phyloP scores from a whole-genome alignment of 2,329 filamentous ascomycete species.

The Epichloe gansuensis region DNA sequence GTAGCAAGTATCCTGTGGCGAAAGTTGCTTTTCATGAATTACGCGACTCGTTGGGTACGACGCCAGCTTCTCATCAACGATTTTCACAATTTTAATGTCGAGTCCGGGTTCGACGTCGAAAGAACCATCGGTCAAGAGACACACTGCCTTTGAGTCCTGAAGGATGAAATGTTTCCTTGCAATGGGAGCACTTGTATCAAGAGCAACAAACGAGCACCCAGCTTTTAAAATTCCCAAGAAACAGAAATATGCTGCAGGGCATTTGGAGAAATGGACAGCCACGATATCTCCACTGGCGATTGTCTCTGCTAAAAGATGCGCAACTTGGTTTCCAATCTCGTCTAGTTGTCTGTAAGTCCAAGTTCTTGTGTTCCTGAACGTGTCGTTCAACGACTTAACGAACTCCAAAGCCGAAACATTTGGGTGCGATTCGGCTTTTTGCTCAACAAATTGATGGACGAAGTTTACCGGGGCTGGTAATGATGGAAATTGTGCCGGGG shows the following conservation, averaged over 20 bases:
- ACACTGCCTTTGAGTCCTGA: constrained; percentile 52
- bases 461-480: constrained; percentile 47
- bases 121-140: constrained; percentile 44
- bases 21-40: constrained; percentile 9
- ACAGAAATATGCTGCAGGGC: constrained; percentile 68
- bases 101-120: not conserved
- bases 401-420: constrained; percentile 63
- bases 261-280: constrained; percentile 73
- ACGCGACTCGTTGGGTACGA: constrained; percentile 8
- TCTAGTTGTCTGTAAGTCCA: constrained; percentile 73
- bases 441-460: constrained; percentile 69
- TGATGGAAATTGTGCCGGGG: constrained; percentile 43
- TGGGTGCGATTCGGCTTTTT: constrained; percentile 41
- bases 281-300: constrained; percentile 49
- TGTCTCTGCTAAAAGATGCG: constrained; percentile 43
- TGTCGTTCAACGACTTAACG: constrained; percentile 40
- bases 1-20: constrained; percentile 53
- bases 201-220: constrained; percentile 67
- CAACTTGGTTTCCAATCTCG: constrained; percentile 56
- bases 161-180: constrained; percentile 69
- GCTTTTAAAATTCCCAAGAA: constrained; percentile 74
- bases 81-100: constrained; percentile 2
- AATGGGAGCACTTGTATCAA: constrained; percentile 61
- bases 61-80: constrained; percentile 20
- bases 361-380: constrained; percentile 29